A percentile compares a stretch with the other conserved stretches of the same genome.
These are phyloP conservation scores for Shiraia bambusicola DNA, from an alignment of 2,329 filamentous ascomycete species.

Conservation along the genomic window DNA sequence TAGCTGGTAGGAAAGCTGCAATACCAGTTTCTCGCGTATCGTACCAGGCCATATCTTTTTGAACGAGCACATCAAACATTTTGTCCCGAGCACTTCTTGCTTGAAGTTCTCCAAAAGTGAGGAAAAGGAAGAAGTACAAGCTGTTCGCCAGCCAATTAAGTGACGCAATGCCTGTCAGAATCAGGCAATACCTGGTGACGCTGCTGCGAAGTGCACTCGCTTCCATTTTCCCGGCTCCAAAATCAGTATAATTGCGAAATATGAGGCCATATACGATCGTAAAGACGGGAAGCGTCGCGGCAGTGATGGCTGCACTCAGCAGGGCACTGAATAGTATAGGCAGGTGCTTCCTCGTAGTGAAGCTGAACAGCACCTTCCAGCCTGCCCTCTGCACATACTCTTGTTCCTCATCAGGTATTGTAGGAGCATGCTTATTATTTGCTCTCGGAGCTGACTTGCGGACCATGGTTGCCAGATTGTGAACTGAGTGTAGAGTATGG, in stretches of 20 bases:
- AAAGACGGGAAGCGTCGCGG: conserved; percentile 64
- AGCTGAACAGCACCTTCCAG: conserved; percentile 68
- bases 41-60: conserved; percentile 79
- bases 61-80: conserved; percentile 69
- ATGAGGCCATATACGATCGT: conserved; percentile 73
- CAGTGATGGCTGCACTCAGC: conserved; percentile 59
- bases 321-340: conserved; percentile 58
- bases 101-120: conserved; percentile 79
- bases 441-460: conserved; percentile 11
- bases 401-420: conserved; percentile 21
- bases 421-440: conserved; percentile 14
- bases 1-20: conserved; percentile 67
- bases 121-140: conserved; percentile 68
- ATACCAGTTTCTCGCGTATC: conserved; percentile 72
- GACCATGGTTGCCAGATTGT: conserved; percentile 12
- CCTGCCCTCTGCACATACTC: conserved; percentile 22
- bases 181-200: conserved; percentile 62
- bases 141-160: conserved; percentile 68
- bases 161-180: conserved; percentile 64
- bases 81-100: conserved; percentile 64
- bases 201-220: conserved; percentile 55
- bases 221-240: conserved; percentile 58
- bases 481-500: conserved; percentile 4
- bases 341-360: conserved; percentile 65
- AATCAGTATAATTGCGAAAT: conserved; percentile 70